Percentiles rank a stretch among this genome's conserved stretches.
These are phyloP conservation scores for Apiospora koreana DNA, from an alignment of 2,329 filamentous ascomycete genomes.

Conservation along the genomic window DNA sequence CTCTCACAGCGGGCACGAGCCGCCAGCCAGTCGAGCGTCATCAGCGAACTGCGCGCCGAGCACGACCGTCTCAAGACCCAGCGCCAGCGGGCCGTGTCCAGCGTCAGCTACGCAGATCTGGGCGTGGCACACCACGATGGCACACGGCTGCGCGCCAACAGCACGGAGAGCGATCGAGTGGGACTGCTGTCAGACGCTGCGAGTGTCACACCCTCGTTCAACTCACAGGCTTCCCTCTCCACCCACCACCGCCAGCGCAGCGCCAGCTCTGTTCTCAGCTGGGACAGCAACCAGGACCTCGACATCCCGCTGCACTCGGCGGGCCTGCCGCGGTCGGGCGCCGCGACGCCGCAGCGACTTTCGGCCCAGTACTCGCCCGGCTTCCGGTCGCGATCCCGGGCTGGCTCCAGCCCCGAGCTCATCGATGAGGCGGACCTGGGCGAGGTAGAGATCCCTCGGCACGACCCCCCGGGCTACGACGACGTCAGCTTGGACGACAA, in stretches of 20 bases:
- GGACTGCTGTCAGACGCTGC: conserved; percentile 73
- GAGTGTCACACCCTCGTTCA: conserved; percentile 49
- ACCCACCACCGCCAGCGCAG: conserved; percentile 47
- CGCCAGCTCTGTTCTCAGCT: conserved; percentile 57
- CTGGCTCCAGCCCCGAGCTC: conserved; percentile 55
- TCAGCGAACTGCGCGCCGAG: conserved; percentile 60
- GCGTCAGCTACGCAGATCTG: conserved; percentile 75
- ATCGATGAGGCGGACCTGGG: conserved; percentile 52
- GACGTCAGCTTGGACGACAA: conserved; percentile 46
- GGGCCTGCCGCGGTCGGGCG: conserved; percentile 41
- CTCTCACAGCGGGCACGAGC: conserved; percentile 60
- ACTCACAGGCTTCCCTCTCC: conserved; percentile 21
- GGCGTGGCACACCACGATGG: conserved; percentile 78
- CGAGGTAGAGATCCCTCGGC: conserved; percentile 44
- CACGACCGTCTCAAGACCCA: conserved; percentile 58
- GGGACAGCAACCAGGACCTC: conserved; percentile 46
- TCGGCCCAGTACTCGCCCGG: conserved; percentile 33
- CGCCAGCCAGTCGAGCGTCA: conserved; percentile 48
- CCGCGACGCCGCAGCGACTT: conserved; percentile 41
- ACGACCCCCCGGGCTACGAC: conserved; percentile 54
- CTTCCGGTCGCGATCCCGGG: conserved; percentile 17
- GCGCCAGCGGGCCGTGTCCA: conserved; percentile 69
- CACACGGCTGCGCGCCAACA: conserved; percentile 72
- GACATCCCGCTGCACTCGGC: conserved; percentile 35
- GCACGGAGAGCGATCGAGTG: conserved; percentile 67